phyloP scores from a whole-genome alignment of 2,329 filamentous ascomycete species.

The Colletotrichum liriopes region DNA sequence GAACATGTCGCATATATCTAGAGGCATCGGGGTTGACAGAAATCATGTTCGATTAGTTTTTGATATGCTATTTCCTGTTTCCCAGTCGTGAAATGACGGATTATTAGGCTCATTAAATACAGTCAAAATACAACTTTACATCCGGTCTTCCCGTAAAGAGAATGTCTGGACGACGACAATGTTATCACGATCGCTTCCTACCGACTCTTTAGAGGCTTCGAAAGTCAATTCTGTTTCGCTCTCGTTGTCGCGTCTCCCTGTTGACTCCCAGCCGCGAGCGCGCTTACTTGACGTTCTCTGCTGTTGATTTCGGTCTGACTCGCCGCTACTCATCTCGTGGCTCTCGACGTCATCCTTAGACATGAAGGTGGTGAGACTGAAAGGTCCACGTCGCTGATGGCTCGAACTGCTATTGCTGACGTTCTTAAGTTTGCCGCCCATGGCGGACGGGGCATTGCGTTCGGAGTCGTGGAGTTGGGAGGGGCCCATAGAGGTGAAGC shows the following conservation, averaged over 20 bases:
- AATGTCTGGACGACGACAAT: slow-evolving; percentile 38
- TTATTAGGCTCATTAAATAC: slow-evolving; percentile 1
- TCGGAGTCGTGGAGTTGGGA: slow-evolving; percentile 29
- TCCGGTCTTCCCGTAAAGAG: slow-evolving; percentile 31
- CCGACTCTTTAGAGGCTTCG: slow-evolving; percentile 34
- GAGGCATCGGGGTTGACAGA: neutral
- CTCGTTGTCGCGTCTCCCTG: slow-evolving; percentile 38
- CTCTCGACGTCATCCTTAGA: slow-evolving; percentile 44
- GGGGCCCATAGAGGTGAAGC: slow-evolving; percentile 44
- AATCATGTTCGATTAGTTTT: neutral
- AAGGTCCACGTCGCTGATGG: slow-evolving; percentile 44
- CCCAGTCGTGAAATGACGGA: neutral
- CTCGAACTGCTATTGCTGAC: slow-evolving; percentile 25
- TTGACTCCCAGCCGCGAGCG: slow-evolving; percentile 36
- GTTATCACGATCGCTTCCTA: slow-evolving; percentile 29
- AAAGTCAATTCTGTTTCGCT: slow-evolving; percentile 43
- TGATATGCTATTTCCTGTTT: neutral
- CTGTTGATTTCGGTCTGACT: slow-evolving; percentile 14
- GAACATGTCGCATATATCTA: neutral
- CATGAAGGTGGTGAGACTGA: slow-evolving; percentile 50
- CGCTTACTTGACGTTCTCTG: slow-evolving; percentile 28
- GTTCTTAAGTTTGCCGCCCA: slow-evolving; percentile 32
- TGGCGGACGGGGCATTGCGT: slow-evolving; percentile 27
- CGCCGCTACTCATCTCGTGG: slow-evolving; percentile 30
- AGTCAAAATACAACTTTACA: neutral